Conservation (phyloP, 129 eudicot genomes). For the Daucus carota region DNA sequence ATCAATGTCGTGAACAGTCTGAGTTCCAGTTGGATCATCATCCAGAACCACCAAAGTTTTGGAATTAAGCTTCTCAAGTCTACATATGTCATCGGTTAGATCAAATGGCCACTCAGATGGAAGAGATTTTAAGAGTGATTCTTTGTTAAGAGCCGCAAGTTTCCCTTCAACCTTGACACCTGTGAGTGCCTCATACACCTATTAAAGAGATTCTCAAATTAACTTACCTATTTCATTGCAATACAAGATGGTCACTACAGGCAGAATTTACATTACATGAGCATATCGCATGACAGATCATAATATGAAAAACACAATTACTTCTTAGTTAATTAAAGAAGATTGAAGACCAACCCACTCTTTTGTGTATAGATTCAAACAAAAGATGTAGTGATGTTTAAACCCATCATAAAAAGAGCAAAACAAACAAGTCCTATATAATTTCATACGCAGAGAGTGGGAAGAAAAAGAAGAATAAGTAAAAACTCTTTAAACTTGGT, state of each 20-base stretch:
- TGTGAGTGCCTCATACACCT: slow-evolving; percentile 92
- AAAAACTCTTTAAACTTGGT: neutral
- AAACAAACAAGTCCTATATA: neutral
- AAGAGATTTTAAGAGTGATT: slow-evolving; percentile 51
- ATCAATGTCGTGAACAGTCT: slow-evolving; percentile 94
- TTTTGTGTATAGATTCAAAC: neutral
- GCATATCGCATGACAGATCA: neutral
- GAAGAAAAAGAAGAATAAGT: neutral
- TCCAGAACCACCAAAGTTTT: slow-evolving; percentile 91
- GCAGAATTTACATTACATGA: neutral
- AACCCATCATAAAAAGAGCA: neutral
- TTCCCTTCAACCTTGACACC: slow-evolving; percentile 97
- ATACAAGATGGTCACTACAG: neutral
- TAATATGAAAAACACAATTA: neutral
- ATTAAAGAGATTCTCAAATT: slow-evolving; percentile 14
- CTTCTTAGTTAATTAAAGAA: neutral
- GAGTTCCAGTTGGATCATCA: slow-evolving; percentile 99
- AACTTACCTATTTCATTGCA: neutral
- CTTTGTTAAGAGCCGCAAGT: slow-evolving; percentile 43
- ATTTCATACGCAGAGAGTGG: neutral
- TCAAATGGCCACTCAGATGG: slow-evolving; percentile 86
- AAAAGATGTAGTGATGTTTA: neutral
- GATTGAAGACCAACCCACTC: neutral
- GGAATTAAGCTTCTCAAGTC: slow-evolving; percentile 37
- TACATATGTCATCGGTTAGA: slow-evolving; percentile 65